Percentiles rank a stretch among this genome's conserved stretches.
These are phyloP conservation scores for Danielia reshetovae DNA, from an alignment of 805 yeast species.

Conservation along the genomic window DNA sequence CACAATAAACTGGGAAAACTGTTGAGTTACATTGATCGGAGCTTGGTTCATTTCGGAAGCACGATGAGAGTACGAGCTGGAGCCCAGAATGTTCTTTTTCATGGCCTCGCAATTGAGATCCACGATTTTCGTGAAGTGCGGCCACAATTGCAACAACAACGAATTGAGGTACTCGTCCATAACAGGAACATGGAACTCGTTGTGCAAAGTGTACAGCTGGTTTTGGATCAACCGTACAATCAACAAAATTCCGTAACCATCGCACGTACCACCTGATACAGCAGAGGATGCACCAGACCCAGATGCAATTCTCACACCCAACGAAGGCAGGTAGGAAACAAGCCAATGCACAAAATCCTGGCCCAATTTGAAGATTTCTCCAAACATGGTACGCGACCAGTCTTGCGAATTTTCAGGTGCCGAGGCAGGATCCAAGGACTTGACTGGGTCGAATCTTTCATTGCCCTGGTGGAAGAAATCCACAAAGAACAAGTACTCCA, in stretches of 20 bases:
- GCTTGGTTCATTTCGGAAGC: constrained; percentile 25
- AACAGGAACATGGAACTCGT: constrained; percentile 60
- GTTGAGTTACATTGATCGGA: constrained; percentile 64
- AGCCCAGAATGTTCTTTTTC: constrained; percentile 44
- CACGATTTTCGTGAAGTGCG: constrained; percentile 70
- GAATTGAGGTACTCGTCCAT: constrained; percentile 66
- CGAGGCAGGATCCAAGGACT: constrained; percentile 10
- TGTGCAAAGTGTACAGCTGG: constrained; percentile 62
- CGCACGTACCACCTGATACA: constrained; percentile 39
- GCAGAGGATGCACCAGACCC: constrained; percentile 32
- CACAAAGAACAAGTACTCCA: constrained; percentile 68
- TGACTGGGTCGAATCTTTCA: constrained; percentile 29
- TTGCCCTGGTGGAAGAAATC: constrained; percentile 60
- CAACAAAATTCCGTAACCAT: constrained; percentile 73
- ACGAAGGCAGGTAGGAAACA: constrained; percentile 33
- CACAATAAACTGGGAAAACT: constrained; percentile 66
- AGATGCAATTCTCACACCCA: constrained; percentile 17
- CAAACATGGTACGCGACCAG: constrained; percentile 38
- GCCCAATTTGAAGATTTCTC: constrained; percentile 37
- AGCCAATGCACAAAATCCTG: constrained; percentile 45
- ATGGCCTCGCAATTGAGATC: constrained; percentile 75
- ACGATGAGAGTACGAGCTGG: constrained; percentile 17
- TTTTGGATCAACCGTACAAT: constrained; percentile 69
- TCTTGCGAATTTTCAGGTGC: constrained; percentile 12
- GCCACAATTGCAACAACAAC: constrained; percentile 75